Base-by-base conservation (phyloP, 225 moss, liverwort and hornwort genomes). In the Marchantia paleacea region DNA sequence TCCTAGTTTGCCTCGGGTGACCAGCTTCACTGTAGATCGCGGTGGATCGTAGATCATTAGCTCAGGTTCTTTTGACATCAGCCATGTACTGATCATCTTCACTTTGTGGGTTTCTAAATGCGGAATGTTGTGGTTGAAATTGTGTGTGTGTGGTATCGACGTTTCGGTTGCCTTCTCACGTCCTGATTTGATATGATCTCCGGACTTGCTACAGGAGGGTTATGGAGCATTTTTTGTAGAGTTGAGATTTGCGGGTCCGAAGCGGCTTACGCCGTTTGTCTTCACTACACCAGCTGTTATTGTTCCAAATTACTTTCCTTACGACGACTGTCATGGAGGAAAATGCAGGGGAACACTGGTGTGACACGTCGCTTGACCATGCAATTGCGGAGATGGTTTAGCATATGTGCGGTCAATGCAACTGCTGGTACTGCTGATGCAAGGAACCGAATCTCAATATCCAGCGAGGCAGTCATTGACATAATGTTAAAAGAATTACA, bases 221-320 rank as follows among this genome's bases (percentile, higher is more conserved):
- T 99, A 87, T 79, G 95, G 95, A 80, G 95, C 97, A 49, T 99
- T 93, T 86, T 99, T 87, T 79, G 95, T 93, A 86, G 95, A 95
- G 90, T 83, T 99, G 85, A 86, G 85, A 78, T 99, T 95, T 85
- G 79, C 79, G 29, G 95, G 97, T 79, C 92, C 95, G 10, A 89
- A 87, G 78, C 60, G 22, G 24, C 80, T 79, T 12, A 85, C 81
- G 65, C 92, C 95, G 7, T 95, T 95, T 64, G 80, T 91, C 50
- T 87, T 99, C 88, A 93, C 95, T 68, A 99, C 97, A 25, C 91
- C 87, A 80, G 93, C 89, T 53, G 85, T 90, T 10, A 86, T 99
- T 81, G 85, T 90, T 72, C 97, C 95, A 50, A 86, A 93, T 69
- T 7, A 20, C 3, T 95, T 88, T 72, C 93, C 97, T 67, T 88